Percentiles rank a stretch among this genome's conserved stretches.
These are phyloP conservation scores for Coemansia sp. DNA, from an alignment of 192 early-diverging fungal genomes.

Conservation along the genomic window DNA sequence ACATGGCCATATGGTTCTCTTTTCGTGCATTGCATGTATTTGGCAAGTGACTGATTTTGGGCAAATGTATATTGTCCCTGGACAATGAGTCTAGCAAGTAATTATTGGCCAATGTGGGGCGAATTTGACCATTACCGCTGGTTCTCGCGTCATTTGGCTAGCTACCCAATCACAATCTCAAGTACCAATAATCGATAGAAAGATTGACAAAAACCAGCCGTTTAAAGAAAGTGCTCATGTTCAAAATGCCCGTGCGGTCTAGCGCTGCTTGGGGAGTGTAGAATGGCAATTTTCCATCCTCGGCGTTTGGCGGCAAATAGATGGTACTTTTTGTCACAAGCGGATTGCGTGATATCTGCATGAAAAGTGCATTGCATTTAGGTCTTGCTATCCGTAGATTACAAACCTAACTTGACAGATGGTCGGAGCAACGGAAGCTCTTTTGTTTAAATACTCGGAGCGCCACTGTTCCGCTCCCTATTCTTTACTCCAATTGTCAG, in stretches of 20 bases:
- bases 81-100: no score
- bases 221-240: no score
- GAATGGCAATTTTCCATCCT: neutral
- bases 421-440: neutral
- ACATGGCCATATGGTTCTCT: no score
- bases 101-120: no score
- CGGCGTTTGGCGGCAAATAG: neutral
- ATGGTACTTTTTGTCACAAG: conserved; percentile 4
- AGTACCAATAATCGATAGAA: no score
- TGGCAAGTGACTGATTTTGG: no score
- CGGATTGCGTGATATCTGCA: conserved; percentile 7
- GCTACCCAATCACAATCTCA: neutral
- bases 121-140: neutral
- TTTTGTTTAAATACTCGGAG: no score
- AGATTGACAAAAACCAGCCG: no score
- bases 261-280: neutral
- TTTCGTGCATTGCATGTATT: no score
- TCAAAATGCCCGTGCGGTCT: no score
- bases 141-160: conserved; percentile 8
- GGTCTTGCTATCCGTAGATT: neutral
- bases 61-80: no score
- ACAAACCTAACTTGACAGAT: neutral
- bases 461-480: no score
- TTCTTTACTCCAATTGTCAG: neutral
- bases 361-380: neutral